These are phyloP conservation scores for Ophiostoma sp. DNA, from an alignment of 2,329 filamentous ascomycete genomes.

Conservation along the genomic window DNA sequence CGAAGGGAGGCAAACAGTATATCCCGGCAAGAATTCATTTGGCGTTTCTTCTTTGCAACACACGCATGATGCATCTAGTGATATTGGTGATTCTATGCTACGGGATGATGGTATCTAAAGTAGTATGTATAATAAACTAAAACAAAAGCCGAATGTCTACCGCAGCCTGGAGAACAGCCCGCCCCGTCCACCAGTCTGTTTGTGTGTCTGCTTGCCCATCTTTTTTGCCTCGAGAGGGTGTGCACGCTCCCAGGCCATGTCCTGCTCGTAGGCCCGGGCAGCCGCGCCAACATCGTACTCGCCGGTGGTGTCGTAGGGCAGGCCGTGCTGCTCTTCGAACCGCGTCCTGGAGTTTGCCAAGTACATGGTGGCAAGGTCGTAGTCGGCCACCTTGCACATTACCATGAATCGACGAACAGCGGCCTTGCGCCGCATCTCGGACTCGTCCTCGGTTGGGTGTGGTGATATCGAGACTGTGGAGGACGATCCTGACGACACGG, in stretches of 20 bases:
- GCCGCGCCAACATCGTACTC: slow-evolving; percentile 65
- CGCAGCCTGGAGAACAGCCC: background rate
- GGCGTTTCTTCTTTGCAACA: background rate
- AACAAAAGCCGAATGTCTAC: background rate
- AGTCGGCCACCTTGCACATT: slow-evolving; percentile 69
- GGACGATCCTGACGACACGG: slow-evolving; percentile 31
- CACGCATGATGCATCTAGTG: background rate
- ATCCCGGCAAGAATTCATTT: background rate
- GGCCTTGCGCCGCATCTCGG: slow-evolving; percentile 64
- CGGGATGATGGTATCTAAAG: background rate
- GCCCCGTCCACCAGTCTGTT: background rate
- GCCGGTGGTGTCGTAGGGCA: too few relatives aligned
- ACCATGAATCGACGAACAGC: slow-evolving; percentile 75
- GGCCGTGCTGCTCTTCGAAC: background rate
- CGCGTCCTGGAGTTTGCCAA: slow-evolving; percentile 43
- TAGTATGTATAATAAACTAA: background rate
- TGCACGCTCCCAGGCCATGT: slow-evolving; percentile 69
- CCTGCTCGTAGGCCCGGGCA: slow-evolving; percentile 58
- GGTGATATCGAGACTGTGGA: slow-evolving; percentile 49
- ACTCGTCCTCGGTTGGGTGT: slow-evolving; percentile 65
- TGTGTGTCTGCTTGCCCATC: slow-evolving; percentile 22
- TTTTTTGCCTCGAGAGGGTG: slow-evolving; percentile 49
- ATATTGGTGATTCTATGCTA: background rate
- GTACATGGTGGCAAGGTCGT: slow-evolving; percentile 69
- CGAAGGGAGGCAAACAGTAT: background rate